Conservation (phyloP, 192 early-diverging fungal genomes). For the Podila epicladia region DNA sequence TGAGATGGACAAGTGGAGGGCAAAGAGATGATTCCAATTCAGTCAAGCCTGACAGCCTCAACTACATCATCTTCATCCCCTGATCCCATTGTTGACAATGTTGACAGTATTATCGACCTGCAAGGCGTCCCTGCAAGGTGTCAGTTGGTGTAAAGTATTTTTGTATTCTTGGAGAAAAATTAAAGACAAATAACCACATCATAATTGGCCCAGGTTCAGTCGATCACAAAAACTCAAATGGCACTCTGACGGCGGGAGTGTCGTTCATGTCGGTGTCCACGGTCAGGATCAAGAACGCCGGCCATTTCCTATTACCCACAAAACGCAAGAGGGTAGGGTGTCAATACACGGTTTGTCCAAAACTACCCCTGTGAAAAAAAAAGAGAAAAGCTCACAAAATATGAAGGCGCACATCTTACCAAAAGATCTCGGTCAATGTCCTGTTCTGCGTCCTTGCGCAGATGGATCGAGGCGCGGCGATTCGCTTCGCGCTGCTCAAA, state of each 20-base stretch:
- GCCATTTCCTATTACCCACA: slow-evolving; percentile 27
- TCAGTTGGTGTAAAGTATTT: too few species aligned
- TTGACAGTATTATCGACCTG: too few species aligned
- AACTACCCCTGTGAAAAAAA: neutral
- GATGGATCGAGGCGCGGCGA: slow-evolving; percentile 52
- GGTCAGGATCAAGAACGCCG: slow-evolving; percentile 30
- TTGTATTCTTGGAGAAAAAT: too few species aligned
- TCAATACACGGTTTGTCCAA: neutral
- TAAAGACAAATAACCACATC: too few species aligned
- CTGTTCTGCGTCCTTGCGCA: slow-evolving; percentile 49
- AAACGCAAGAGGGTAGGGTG: neutral
- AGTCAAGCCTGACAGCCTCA: too few species aligned
- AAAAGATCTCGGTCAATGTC: slow-evolving; percentile 54
- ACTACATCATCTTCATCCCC: too few species aligned
- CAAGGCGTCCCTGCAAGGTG: too few species aligned
- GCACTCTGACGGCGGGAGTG: slow-evolving; percentile 22
- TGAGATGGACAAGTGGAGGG: neutral
- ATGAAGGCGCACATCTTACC: slow-evolving; percentile 7
- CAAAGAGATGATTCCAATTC: neutral
- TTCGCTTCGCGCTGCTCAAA: slow-evolving; percentile 61
- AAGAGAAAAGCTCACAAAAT: neutral
- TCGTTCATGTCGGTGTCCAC: slow-evolving; percentile 26
- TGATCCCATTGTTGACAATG: too few species aligned
- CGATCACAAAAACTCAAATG: neutral
- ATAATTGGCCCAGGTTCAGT: too few species aligned